phyloP scores from a whole-genome alignment of 371 early-diverging fungal genomes.

The Lichtheimia corymbifera region DNA sequence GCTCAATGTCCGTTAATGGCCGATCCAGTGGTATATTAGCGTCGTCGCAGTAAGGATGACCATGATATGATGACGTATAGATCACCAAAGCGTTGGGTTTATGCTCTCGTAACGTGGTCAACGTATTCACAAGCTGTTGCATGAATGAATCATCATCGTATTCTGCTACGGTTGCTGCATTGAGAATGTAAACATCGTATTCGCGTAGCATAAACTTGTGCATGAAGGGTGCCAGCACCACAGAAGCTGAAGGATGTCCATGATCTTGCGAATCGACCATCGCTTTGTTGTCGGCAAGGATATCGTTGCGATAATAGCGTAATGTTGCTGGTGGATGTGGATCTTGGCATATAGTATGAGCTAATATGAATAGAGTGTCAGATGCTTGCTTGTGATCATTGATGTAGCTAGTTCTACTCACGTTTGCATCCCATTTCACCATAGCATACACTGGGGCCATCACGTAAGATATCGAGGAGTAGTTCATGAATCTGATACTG shows the following conservation, averaged over 20 bases:
- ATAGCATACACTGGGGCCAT: slow-evolving; percentile 53
- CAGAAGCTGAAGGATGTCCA: slow-evolving; percentile 38
- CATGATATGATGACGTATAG: slow-evolving; percentile 50
- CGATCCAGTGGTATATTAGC: slow-evolving; percentile 33
- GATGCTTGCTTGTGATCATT: neutral
- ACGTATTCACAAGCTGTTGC: slow-evolving; percentile 43
- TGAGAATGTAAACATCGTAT: slow-evolving; percentile 52
- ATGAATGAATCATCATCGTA: slow-evolving; percentile 48
- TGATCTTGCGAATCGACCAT: slow-evolving; percentile 23
- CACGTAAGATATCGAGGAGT: slow-evolving; percentile 48
- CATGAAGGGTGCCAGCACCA: slow-evolving; percentile 55
- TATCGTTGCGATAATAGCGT: slow-evolving; percentile 58
- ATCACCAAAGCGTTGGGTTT: slow-evolving; percentile 48
- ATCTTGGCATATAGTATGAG: slow-evolving; percentile 42
- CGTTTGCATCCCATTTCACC: slow-evolving; percentile 64
- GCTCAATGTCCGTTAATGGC: slow-evolving; percentile 30
- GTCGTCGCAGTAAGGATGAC: slow-evolving; percentile 50
- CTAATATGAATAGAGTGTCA: slow-evolving; percentile 12
- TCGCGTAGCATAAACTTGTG: slow-evolving; percentile 29
- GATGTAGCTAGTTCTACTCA: slow-evolving; percentile 2
- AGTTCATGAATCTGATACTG: slow-evolving; percentile 62
- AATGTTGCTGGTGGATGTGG: slow-evolving; percentile 23
- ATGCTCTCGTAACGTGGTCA: slow-evolving; percentile 42
- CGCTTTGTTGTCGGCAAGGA: slow-evolving; percentile 41
- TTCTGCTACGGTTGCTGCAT: slow-evolving; percentile 43